These are phyloP conservation scores for Botrytis fabae DNA, from an alignment of 2,329 filamentous ascomycete genomes.

Conservation along the genomic window DNA sequence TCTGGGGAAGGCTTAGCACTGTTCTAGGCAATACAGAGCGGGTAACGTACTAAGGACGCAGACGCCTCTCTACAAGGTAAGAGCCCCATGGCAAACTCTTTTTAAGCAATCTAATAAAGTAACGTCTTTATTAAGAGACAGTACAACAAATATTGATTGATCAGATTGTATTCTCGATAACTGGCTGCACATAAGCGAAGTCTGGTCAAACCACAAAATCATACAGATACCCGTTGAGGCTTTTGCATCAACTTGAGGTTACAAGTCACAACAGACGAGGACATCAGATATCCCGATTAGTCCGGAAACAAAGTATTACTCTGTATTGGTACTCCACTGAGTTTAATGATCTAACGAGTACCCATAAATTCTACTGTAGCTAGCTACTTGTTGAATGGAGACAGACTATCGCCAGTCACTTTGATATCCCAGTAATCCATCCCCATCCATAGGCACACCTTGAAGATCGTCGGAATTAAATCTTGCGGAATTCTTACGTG, in stretches of 20 bases:
- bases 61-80: background rate
- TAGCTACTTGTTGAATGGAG: background rate
- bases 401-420: background rate
- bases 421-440: background rate
- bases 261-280: background rate
- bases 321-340: background rate
- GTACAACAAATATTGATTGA: conserved; percentile 2
- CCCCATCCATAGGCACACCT: background rate
- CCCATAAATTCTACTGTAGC: background rate
- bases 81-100: background rate
- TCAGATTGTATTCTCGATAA: conserved; percentile 14
- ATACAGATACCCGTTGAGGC: background rate
- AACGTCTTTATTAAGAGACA: conserved; percentile 4
- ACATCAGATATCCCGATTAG: background rate
- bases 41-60: background rate
- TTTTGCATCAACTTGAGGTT: background rate
- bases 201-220: background rate
- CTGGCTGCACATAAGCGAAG: background rate
- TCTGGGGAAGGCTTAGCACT: conserved; percentile 17
- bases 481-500: conserved; percentile 11
- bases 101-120: background rate
- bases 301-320: background rate
- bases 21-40: background rate
- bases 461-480: background rate
- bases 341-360: background rate